These are phyloP conservation scores for Umbelopsis sp. DNA, from an alignment of 192 early-diverging fungal species.

Conservation along the genomic window DNA sequence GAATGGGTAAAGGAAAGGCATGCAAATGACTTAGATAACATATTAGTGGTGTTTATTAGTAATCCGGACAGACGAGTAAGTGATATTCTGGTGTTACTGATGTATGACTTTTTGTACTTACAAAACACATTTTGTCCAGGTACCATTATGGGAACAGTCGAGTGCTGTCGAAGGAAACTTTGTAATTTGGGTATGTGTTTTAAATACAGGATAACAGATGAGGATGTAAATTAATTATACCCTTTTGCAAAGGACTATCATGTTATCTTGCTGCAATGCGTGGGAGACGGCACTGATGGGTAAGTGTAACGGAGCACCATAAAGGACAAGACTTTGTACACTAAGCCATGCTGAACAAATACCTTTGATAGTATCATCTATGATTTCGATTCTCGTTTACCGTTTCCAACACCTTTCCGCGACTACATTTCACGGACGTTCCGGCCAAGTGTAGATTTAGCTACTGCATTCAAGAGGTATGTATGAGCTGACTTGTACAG, in stretches of 20 bases:
- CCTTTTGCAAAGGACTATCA: conserved; percentile 23
- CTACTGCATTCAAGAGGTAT: conserved; percentile 22
- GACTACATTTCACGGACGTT: conserved; percentile 16
- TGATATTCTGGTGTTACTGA: neutral
- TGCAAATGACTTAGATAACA: neutral
- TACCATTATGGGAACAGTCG: conserved; percentile 28
- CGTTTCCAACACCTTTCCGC: conserved; percentile 15
- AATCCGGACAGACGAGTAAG: conserved; percentile 11
- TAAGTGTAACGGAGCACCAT: neutral
- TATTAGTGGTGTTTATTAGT: conserved; percentile 23
- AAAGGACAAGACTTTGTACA: no score
- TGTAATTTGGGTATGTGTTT: conserved; percentile 25
- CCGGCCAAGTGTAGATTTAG: neutral
- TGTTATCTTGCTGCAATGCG: conserved; percentile 19
- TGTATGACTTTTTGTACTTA: neutral
- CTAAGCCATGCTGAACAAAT: neutral
- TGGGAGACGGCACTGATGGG: neutral
- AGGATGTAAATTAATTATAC: no score
- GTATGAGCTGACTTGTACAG: neutral
- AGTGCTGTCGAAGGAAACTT: neutral
- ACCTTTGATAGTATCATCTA: conserved; percentile 3
- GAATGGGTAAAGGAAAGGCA: conserved; percentile 15
- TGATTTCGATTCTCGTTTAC: conserved; percentile 21
- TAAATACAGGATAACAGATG: neutral
- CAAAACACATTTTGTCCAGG: neutral